phyloP scores from a whole-genome alignment of 2,329 filamentous ascomycete genomes.

The Westerdykella sp. region DNA sequence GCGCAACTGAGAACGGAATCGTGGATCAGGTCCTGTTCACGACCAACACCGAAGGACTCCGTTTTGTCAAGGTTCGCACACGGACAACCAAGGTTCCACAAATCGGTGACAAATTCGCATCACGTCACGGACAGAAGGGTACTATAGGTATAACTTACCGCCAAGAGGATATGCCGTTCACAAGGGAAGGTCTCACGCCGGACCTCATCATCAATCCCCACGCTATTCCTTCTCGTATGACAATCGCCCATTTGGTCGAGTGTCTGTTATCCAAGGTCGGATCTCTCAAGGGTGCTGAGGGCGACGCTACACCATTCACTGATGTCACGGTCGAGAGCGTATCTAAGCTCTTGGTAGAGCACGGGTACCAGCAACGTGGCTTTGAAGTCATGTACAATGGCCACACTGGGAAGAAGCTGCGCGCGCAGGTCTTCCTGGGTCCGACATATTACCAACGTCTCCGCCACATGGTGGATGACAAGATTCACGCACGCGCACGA shows the following conservation, averaged over 20 bases:
- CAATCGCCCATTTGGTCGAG: slow-evolving; percentile 99
- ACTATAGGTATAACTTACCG: slow-evolving; percentile 98
- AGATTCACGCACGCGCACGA: slow-evolving; percentile 97
- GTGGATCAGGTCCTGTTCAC: slow-evolving; percentile 90
- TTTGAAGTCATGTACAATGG: slow-evolving; percentile 99
- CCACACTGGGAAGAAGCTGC: slow-evolving; percentile 88
- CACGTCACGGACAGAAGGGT: slow-evolving; percentile 97
- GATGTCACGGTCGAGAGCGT: slow-evolving; percentile 95
- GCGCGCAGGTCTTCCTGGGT: slow-evolving; percentile 91
- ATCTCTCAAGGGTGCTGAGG: slow-evolving; percentile 87
- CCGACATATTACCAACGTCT: slow-evolving; percentile 98
- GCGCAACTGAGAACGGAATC: slow-evolving; percentile 95
- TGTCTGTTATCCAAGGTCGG: slow-evolving; percentile 96
- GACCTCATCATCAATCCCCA: slow-evolving; percentile 99
- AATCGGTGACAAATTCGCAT: slow-evolving; percentile 98
- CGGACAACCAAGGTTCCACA: slow-evolving; percentile 96
- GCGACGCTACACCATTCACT: slow-evolving; percentile 95
- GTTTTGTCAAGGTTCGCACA: slow-evolving; percentile 96
- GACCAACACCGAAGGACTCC: slow-evolving; percentile 87
- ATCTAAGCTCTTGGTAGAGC: slow-evolving; percentile 75
- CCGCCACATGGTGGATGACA: slow-evolving; percentile 99
- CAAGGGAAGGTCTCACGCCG: slow-evolving; percentile 79
- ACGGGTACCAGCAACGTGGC: slow-evolving; percentile 93
- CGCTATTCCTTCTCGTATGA: slow-evolving; percentile 99
- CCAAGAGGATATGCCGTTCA: slow-evolving; percentile 98